A percentile compares a stretch with the other conserved stretches of the same genome.
These are phyloP conservation scores for Gnomoniopsis smithogilvyi DNA, from an alignment of 2,329 filamentous ascomycete species.

Conservation along the genomic window DNA sequence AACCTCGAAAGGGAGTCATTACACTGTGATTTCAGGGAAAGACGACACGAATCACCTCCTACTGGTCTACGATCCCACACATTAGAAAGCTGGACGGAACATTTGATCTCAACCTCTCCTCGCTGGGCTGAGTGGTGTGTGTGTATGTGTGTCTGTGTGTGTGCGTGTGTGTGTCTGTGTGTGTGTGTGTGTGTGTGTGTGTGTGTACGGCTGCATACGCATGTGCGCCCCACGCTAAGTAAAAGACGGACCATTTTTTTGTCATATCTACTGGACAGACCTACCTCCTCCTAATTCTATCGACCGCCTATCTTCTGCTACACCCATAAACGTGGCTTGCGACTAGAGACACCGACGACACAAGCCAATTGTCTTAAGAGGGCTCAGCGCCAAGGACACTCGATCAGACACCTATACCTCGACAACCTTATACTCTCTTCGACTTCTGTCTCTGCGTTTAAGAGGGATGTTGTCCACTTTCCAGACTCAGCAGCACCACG, in stretches of 20 bases:
- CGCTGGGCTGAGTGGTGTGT: constrained; percentile 9
- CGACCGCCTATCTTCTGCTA: constrained; percentile 3
- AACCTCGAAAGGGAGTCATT: background rate
- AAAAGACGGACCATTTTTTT: background rate
- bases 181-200: background rate
- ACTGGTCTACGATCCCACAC: background rate
- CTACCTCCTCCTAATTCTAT: constrained; percentile 2
- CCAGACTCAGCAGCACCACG: constrained; percentile 45
- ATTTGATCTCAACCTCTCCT: constrained; percentile 2
- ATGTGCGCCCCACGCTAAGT: constrained; percentile 9
- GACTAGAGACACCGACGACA: background rate
- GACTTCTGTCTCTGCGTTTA: constrained; percentile 33
- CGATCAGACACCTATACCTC: background rate
- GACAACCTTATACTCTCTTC: constrained; percentile 2
- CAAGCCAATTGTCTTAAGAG: background rate
- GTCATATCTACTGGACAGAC: constrained; percentile 17
- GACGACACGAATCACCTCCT: background rate
- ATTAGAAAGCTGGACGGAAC: background rate
- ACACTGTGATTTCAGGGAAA: background rate
- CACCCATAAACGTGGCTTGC: constrained; percentile 4
- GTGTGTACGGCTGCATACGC: background rate
- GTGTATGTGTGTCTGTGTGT: background rate
- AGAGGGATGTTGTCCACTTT: constrained; percentile 53
- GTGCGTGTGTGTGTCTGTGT: background rate
- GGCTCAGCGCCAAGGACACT: background rate